Base-by-base conservation (phyloP, 2,329 filamentous ascomycete genomes). In the Hypomyces rosellus region DNA sequence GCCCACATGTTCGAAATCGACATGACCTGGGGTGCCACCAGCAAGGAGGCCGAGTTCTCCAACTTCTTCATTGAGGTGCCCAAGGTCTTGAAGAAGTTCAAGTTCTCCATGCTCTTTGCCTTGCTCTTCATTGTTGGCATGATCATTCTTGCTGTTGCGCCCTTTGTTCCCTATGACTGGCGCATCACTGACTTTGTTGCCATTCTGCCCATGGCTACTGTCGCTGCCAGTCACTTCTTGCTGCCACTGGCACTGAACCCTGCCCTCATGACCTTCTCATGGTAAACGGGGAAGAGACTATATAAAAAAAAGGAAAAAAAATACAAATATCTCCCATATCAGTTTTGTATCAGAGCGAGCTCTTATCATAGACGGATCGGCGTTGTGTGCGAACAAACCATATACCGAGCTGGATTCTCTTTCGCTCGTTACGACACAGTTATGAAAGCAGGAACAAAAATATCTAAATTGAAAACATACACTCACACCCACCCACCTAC, bases 1-100 rank as follows among this genome's bases (percentile, higher is more conserved):
- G 78, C 83, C 4, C 89, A 95, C 72, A 88, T 93, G 80, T 88
- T 93, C 65, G 82, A 88, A 70, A 82, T 92, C 63, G 79, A 93
- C 69, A 92, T 93, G 85, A 81, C 80, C 3, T 93, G 89, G 89
- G 88, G 88, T 46, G 83, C 88, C 1, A 95, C 89, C 0, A 80
- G 84, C 38, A 95, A 95, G 70, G 89, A 95, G 71, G 81, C 81
- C 45, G 85, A 89, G 60, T 84, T 86, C 62, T 85, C 86, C 22
- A 87, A 89, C 67, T 95, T 95, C 70, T 92, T 91, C 70, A 86
- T 88, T 53, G 89, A 93, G 64, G 80, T 91, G 15, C 85, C 86
- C 34, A 86, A 86, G 64, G 86, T 95, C 38, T 65, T 92, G 59
- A 85, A 84, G 69, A 84, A 81, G 67, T 92, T 92, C 76, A 90